phyloP scores from a whole-genome alignment of 1,284 basidiomycete genomes.

The Amylostereum chailletii region DNA sequence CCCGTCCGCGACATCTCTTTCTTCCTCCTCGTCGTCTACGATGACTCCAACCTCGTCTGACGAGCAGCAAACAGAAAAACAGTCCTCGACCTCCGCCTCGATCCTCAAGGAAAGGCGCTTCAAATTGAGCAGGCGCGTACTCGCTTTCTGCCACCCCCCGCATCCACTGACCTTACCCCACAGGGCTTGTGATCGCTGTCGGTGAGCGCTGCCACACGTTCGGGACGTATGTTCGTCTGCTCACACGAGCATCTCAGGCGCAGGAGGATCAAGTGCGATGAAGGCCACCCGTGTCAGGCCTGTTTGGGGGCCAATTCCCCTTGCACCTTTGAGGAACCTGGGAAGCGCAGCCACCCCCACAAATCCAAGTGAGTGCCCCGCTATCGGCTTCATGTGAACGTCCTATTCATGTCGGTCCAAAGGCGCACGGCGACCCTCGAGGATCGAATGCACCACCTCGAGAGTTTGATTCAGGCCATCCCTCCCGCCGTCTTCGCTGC shows the following conservation, averaged over 20 bases:
- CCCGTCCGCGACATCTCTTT: too few relatives aligned
- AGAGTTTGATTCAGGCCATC: conserved; percentile 73
- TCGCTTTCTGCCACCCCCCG: conserved; percentile 6
- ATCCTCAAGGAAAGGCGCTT: conserved; percentile 71
- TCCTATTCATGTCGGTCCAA: conserved; percentile 5
- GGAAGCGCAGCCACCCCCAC: conserved; percentile 74
- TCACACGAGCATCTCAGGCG: conserved; percentile 33
- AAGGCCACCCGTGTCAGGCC: conserved; percentile 78
- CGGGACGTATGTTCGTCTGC: not conserved
- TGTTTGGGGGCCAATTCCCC: conserved; percentile 69
- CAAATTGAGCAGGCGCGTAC: conserved; percentile 69
- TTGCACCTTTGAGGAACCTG: conserved; percentile 78
- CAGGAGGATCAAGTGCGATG: conserved; percentile 74
- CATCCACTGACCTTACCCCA: conserved; percentile 7
- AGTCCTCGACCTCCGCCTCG: conserved; percentile 13
- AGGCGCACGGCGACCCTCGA: conserved; percentile 57
- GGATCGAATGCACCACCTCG: conserved; percentile 78
- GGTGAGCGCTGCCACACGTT: conserved; percentile 37
- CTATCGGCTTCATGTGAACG: not conserved
- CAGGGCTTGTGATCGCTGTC: conserved; percentile 79
- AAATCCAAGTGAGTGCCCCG: conserved; percentile 61
- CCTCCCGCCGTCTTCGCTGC: conserved; percentile 70
- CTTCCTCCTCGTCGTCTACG: too few relatives aligned
- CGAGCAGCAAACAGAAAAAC: too few relatives aligned
- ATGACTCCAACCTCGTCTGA: too few relatives aligned